Evolutionary conservation across 2,329 filamentous ascomycete species (phyloP), one percentile per base, ranked within the genome.

Genomic region (Alternaria viburni): DNA sequence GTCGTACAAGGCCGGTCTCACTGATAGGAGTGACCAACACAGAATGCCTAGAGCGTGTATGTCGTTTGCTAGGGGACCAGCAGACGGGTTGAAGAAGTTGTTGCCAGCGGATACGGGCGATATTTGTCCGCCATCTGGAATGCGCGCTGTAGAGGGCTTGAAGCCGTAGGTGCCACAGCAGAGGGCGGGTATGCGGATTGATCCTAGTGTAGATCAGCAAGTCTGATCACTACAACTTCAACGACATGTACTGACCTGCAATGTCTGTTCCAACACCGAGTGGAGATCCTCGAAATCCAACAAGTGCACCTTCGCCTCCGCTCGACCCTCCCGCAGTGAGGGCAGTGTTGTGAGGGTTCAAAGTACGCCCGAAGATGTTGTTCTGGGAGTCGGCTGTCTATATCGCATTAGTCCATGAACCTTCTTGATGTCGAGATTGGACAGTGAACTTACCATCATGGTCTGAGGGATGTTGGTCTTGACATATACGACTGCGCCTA

Each of bases 381-480:
- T 90, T 90, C n/a, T 88, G 84, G 2, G 82, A 85, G 71, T 90
- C 88, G 6, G 36, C 55, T 57, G 26, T 66, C 72, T 85, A 72
- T 89, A 87, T 3, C 1, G 0, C 11, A 17, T 49, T 17, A 49
- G 23, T 17, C 0, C 23, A 17, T 28, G 23, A 17, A 3, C 13
- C 10, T 11, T 49, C 15, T 19, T 86, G n/a, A 44, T 44, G n/a
- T 19, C 17, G 3, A 32, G 8, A 4, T 11, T 6, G 30, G 19
- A 52, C 5, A 4, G 2, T 3, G 10, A 3, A 50, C 52, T 84
- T 55, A 88, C 88, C 87, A 90, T 89, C 81, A 90, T 86, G 8
- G 87, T 86, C 5, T 86, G 88, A 0, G 89, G 89, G 3, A 91
- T 79, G 68, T 90, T 91, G 0, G 89, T 91, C 78, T 91, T 91